Percentiles rank a stretch among this genome's conserved stretches.
Conservation (phyloP, 352 stramenopile genomes). For the Phytophthora citricola region DNA sequence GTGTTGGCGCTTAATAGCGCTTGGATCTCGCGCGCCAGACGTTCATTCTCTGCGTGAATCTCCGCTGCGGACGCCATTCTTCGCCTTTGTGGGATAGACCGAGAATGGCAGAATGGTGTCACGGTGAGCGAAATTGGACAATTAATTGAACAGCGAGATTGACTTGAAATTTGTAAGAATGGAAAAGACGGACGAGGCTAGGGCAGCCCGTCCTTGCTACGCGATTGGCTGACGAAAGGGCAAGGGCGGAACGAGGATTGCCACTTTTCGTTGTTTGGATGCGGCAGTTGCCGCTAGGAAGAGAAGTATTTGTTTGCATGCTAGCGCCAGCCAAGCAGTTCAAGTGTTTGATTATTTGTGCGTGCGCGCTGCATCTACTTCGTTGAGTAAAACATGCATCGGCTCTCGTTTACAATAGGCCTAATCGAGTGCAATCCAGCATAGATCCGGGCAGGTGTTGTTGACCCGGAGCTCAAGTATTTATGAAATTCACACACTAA, state of each 20-base stretch:
- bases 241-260: conserved; percentile 8
- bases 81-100: conserved; percentile 12
- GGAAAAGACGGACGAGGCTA: conserved; percentile 8
- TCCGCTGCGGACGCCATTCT: conserved; percentile 43
- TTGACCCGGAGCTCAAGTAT: too few species aligned
- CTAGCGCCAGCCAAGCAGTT: too few species aligned
- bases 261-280: conserved; percentile 1
- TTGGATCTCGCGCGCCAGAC: conserved; percentile 62
- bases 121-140: background rate
- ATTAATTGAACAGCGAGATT: conserved; percentile 8
- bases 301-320: too few species aligned
- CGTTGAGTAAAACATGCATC: too few species aligned
- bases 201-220: conserved; percentile 6
- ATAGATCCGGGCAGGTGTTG: too few species aligned
- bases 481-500: background rate
- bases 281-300: background rate
- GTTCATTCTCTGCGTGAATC: conserved; percentile 65
- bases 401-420: too few species aligned
- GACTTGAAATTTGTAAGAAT: conserved; percentile 12
- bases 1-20: conserved; percentile 66
- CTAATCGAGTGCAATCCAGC: too few species aligned
- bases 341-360: too few species aligned
- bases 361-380: too few species aligned
- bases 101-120: conserved; percentile 16
- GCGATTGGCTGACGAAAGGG: conserved; percentile 11